Base-by-base conservation (phyloP, 352 stramenopile genomes). In the Pilasporangium apinafurcum region DNA sequence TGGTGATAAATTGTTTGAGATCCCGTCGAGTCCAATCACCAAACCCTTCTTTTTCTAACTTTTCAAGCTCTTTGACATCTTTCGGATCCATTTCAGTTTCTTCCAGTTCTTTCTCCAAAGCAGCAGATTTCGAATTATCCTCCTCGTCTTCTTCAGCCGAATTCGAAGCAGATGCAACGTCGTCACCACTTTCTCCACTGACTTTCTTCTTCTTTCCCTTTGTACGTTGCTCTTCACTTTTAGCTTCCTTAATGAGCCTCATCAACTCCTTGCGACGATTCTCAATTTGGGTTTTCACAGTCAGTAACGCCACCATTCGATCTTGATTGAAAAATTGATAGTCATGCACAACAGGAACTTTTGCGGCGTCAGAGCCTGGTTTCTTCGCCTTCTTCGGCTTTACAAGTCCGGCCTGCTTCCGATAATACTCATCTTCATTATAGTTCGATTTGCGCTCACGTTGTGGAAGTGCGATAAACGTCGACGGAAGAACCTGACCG, bases 391-490 rank as follows among this genome's bases (percentile, higher is more conserved):
- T 93, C 53, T 92, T 92, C 1, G 75, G 48, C 59, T 94, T 94
- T 28, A 72, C 68, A 25, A 91, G 59, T 1, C 82, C 82, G 1
- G 79, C 77, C 29, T 92, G 77, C 41, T 94, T 75, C 27, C 89
- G 83, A 53, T 97, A 99, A 59, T 98, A 98, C 68, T 98, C 92
- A 56, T 98, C 95, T 41, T 98, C 92, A 59, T 98, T 96, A 75
- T 99, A 95, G 65, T 94, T 95, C 12, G 72, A 84, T 62, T 96
- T 96, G 41, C 86, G 83, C 49, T 90, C 79, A 26, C 82, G 77
- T 46, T 89, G 77, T 3, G 82, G 82, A 10, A 94, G 63, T 26
- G 82, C 87, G 37, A 92, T 94, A 21, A 95, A 95, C n/a, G 71
- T 91, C 31, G 91, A 91, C n/a, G 92, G 75, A 47, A 93, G 51